These are phyloP conservation scores for Cercospora citrullina DNA, from an alignment of 2,329 filamentous ascomycete species.

Conservation along the genomic window DNA sequence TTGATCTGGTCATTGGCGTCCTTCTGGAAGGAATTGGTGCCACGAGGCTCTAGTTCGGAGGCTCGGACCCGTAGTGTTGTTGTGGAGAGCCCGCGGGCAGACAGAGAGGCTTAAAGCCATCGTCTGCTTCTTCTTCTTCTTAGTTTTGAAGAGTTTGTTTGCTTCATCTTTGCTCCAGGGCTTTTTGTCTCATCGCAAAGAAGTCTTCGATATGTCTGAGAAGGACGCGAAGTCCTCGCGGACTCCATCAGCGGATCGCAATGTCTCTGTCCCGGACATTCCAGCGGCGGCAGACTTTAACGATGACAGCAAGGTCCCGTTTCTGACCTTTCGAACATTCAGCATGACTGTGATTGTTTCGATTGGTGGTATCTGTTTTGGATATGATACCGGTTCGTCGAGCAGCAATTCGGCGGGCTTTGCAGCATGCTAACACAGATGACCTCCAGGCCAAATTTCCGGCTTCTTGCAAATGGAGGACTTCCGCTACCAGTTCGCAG, in stretches of 20 bases:
- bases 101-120: neutral
- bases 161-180: neutral
- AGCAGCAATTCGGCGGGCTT: neutral
- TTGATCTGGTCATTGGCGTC: neutral
- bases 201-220: conserved; percentile 4
- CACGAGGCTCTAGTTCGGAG: neutral
- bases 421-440: conserved; percentile 26
- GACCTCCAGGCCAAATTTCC: conserved; percentile 58
- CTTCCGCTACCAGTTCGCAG: conserved; percentile 56
- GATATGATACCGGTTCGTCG: conserved; percentile 31
- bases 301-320: conserved; percentile 21
- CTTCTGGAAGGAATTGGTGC: neutral
- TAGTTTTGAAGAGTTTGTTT: neutral
- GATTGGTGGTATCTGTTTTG: conserved; percentile 39
- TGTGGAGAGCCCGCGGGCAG: conserved; percentile 5
- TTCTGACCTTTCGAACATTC: conserved; percentile 30
- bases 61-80: neutral
- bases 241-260: conserved; percentile 8
- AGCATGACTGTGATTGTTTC: conserved; percentile 36
- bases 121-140: neutral
- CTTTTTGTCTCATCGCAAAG: neutral
- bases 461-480: conserved; percentile 62
- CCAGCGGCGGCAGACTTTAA: conserved; percentile 20
- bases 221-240: conserved; percentile 12
- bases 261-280: conserved; percentile 4